phyloP scores from a whole-genome alignment of 179 eudicot genomes.

The Beta lomatogona region DNA sequence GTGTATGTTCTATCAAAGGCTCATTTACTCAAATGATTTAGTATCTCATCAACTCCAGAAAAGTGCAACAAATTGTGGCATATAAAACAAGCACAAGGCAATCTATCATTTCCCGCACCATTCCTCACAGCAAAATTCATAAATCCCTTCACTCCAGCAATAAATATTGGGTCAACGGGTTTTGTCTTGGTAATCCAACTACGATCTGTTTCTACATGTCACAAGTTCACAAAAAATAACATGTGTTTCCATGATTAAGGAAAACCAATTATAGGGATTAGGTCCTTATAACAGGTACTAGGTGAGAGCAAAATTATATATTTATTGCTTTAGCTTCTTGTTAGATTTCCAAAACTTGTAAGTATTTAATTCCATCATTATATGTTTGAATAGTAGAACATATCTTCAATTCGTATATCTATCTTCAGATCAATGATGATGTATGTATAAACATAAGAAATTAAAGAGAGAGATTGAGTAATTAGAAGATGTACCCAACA shows the following conservation, averaged over 20 bases:
- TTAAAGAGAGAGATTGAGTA: constrained; percentile 13
- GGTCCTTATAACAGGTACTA: no score
- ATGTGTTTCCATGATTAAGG: no score
- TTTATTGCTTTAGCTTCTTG: neutral
- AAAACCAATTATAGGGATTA: no score
- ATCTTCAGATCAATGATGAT: neutral
- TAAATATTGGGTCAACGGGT: no score
- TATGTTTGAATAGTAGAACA: neutral
- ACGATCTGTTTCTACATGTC: no score
- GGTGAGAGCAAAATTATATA: neutral
- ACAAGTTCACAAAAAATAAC: no score
- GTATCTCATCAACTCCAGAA: neutral
- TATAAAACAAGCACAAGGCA: neutral
- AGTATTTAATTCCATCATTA: constrained; percentile 3
- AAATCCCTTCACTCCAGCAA: no score
- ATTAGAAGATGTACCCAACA: constrained; percentile 17
- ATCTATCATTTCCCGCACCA: no score
- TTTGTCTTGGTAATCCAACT: no score
- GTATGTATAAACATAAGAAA: neutral
- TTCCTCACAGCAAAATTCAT: no score
- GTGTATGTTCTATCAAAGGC: neutral
- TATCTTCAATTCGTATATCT: neutral
- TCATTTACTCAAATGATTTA: neutral
- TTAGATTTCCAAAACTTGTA: neutral
- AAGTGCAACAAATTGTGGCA: neutral